Evolutionary conservation across 139 green algal species (phyloP).

Genomic region (Haematococcus sp.): DNA sequence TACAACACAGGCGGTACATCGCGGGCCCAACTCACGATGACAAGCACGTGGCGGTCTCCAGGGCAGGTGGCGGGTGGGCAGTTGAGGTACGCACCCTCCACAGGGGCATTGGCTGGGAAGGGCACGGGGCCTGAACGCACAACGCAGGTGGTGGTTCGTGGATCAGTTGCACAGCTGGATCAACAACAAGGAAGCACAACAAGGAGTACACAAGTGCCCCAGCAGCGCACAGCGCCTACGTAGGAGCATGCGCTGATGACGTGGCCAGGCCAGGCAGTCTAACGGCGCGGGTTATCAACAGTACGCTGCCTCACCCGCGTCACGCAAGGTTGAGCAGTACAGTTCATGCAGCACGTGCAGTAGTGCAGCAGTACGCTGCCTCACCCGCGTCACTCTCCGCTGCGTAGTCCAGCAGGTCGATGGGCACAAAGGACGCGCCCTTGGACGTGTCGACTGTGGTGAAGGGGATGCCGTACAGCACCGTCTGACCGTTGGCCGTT

Average conservation of each 20-base stretch:
- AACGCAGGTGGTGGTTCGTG: neutral
- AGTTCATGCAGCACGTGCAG: too few species aligned
- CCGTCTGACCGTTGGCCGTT: neutral
- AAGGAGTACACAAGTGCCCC: too few species aligned
- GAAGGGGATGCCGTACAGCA: constrained; percentile 31
- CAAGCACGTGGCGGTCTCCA: constrained; percentile 36
- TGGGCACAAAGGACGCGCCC: constrained; percentile 11
- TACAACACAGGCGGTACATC: too few species aligned
- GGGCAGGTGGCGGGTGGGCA: constrained; percentile 18
- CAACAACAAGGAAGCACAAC: too few species aligned
- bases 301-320: too few species aligned
- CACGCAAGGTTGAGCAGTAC: too few species aligned
- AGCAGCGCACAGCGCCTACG: too few species aligned
- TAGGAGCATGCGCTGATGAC: too few species aligned
- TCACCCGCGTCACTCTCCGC: constrained; percentile 5
- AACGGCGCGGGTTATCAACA: too few species aligned
- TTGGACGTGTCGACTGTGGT: constrained; percentile 5
- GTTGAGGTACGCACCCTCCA: constrained; percentile 26
- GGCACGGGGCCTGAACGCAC: neutral
- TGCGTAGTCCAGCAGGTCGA: neutral
- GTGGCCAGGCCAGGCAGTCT: too few species aligned
- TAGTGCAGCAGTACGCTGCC: neutral
- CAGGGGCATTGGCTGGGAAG: constrained; percentile 13
- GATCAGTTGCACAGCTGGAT: too few species aligned
- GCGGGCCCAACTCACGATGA: neutral